Evolutionary conservation across 148 eudicot species (phyloP).

Genomic region (Nepenthes gracilis): DNA sequence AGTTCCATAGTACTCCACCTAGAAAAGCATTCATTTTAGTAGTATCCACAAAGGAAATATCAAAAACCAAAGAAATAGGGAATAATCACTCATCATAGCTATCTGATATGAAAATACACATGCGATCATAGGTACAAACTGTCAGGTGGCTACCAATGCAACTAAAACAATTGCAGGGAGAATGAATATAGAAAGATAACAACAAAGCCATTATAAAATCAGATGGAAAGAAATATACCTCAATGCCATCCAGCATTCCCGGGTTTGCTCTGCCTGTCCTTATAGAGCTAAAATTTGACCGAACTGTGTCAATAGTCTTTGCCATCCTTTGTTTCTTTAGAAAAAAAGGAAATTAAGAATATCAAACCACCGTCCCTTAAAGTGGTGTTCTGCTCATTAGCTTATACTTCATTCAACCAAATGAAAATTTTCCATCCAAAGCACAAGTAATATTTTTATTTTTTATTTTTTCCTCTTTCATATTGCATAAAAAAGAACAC

Average conservation of each 20-base stretch:
- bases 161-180: no score
- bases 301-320: slow-evolving; percentile 70
- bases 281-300: slow-evolving; percentile 67
- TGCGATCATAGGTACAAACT: no score
- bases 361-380: neutral
- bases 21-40: slow-evolving; percentile 1
- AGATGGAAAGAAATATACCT: slow-evolving; percentile 28
- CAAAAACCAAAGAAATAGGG: neutral
- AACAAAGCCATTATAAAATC: neutral
- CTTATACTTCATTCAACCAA: neutral
- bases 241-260: slow-evolving; percentile 74
- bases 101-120: no score
- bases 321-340: slow-evolving; percentile 91
- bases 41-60: neutral
- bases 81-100: no score
- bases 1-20: slow-evolving; percentile 96
- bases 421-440: neutral
- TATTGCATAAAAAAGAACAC: slow-evolving; percentile 8
- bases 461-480: neutral
- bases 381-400: neutral
- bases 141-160: no score
- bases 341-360: neutral
- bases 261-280: slow-evolving; percentile 86
- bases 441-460: neutral
- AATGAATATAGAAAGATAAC: no score